These are phyloP conservation scores for Ceratocystis ficicola DNA, from an alignment of 2,329 filamentous ascomycete genomes.

Conservation along the genomic window DNA sequence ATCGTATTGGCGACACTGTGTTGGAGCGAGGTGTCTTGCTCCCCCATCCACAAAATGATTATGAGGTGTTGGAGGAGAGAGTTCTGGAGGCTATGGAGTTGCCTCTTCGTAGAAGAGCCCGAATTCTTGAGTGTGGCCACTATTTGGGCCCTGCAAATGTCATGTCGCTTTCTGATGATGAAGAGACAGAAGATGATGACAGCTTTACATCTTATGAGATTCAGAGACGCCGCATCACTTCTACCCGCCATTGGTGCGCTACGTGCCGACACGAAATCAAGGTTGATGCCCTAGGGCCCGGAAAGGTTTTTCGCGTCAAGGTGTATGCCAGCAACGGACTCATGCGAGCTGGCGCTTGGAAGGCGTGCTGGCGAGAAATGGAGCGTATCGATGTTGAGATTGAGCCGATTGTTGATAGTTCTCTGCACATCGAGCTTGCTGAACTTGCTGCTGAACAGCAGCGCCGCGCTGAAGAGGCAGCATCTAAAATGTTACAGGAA, in stretches of 20 bases:
- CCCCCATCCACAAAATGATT: constrained; percentile 67
- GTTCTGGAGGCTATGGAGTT: constrained; percentile 64
- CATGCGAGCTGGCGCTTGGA: constrained; percentile 86
- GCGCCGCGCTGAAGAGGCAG: constrained; percentile 30
- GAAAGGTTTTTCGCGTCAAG: constrained; percentile 62
- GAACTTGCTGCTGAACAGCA: constrained; percentile 39
- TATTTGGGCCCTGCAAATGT: constrained; percentile 53
- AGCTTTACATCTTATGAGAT: constrained; percentile 24
- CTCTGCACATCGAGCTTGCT: constrained; percentile 48
- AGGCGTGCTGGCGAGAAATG: constrained; percentile 93
- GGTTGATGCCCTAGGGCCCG: constrained; percentile 41
- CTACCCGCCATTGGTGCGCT: constrained; percentile 40
- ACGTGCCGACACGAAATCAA: constrained; percentile 45
- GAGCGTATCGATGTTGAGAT: constrained; percentile 95
- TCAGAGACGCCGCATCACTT: constrained; percentile 16
- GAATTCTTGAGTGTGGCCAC: constrained; percentile 64
- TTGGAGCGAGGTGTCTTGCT: constrained; percentile 62
- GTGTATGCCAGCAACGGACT: constrained; percentile 91
- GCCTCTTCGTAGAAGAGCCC: constrained; percentile 49
- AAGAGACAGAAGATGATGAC: constrained; percentile 34
- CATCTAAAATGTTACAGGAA: constrained; percentile 31
- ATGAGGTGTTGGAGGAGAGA: constrained; percentile 66
- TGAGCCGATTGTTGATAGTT: constrained; percentile 54
- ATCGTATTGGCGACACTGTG: constrained; percentile 60
- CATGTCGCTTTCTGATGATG: constrained; percentile 31